A percentile compares a stretch with the other conserved stretches of the same genome.
Evolutionary conservation across 1,284 basidiomycete genomes (phyloP).

Genomic region (Cystobasidium pallidum): DNA sequence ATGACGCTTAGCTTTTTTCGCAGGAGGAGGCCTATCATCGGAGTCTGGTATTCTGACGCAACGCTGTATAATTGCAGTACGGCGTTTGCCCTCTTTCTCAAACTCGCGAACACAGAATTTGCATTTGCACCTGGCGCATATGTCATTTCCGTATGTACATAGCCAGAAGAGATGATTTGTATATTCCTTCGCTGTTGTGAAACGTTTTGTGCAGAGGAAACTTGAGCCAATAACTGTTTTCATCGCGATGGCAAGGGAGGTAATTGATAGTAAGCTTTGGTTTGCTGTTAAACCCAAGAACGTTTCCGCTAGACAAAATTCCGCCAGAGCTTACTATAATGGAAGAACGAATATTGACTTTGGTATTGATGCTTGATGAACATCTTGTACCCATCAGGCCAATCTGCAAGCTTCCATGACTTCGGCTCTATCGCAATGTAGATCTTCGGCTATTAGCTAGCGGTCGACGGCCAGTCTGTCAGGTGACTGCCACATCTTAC

Average conservation of each 20-base stretch:
- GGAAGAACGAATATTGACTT: constrained; percentile 12
- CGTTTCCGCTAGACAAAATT: background rate
- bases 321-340: constrained; percentile 6
- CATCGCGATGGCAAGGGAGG: background rate
- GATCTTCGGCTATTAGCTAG: background rate
- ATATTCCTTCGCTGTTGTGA: constrained; percentile 37
- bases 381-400: constrained; percentile 42
- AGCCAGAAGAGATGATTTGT: constrained; percentile 39
- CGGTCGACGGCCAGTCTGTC: background rate
- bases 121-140: constrained; percentile 16
- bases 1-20: background rate
- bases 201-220: constrained; percentile 18
- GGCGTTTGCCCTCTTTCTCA: constrained; percentile 6
- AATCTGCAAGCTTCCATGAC: constrained; percentile 30
- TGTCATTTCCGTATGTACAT: constrained; percentile 22
- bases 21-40: background rate
- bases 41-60: background rate
- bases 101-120: constrained; percentile 13
- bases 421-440: constrained; percentile 6
- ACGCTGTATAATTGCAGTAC: constrained; percentile 16
- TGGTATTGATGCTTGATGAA: constrained; percentile 25
- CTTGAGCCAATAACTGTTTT: constrained; percentile 33
- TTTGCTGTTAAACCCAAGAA: no score
- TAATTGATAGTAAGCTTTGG: background rate
- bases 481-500: background rate